Evolutionary conservation across 2,329 filamentous ascomycete species (phyloP), one percentile per base, ranked within the genome.

Genomic region (Colletotrichum spaethianum): DNA sequence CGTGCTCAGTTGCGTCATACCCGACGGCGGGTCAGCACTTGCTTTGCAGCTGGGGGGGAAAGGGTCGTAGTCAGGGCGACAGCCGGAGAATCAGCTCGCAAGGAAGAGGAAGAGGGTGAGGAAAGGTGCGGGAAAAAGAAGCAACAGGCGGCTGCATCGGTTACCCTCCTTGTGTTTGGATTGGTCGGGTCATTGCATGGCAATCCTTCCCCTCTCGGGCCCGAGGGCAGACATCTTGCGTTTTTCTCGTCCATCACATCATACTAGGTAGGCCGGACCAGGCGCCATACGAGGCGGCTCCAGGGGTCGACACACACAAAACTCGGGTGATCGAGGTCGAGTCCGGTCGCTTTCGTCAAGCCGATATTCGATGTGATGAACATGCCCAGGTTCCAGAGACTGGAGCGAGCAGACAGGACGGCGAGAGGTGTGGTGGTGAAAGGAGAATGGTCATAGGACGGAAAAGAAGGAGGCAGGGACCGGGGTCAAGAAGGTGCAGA

Each of bases 1-100:
- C 38, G 65, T 70, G 70, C 70, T 70, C 65, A 60, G 53, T 72
- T 72, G 65, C 70, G 70, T 72, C 70, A 72, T 72, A 70, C 70
- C 52, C 33, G 70, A 61, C 65, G 52, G 48, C 23, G 9, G 31
- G 44, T 33, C 46, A 31, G 52, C 50, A 56, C 20, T n/a, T 23
- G 57, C 38, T 33, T 26, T 36, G 33, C 33, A 36, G 33, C 33
- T 36, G 33, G 33, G 33, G 11, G 33, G 11, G 40, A n/a, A 40
- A n/a, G 8, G 33, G 52, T 11, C 28, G 46, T 31, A 23, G 26
- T 16, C 40, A 33, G 42, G 28, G 46, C 57, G 42, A 56, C 55
- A 57, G 59, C 14, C 48, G 55, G 42, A 16, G 42, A 33, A 44
- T 28, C 20, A n/a, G n/a, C 44, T 14, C 16, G 31, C 33, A 62